Base-by-base conservation (phyloP, 2,329 filamentous ascomycete species). In the Calonectria honghensis region DNA sequence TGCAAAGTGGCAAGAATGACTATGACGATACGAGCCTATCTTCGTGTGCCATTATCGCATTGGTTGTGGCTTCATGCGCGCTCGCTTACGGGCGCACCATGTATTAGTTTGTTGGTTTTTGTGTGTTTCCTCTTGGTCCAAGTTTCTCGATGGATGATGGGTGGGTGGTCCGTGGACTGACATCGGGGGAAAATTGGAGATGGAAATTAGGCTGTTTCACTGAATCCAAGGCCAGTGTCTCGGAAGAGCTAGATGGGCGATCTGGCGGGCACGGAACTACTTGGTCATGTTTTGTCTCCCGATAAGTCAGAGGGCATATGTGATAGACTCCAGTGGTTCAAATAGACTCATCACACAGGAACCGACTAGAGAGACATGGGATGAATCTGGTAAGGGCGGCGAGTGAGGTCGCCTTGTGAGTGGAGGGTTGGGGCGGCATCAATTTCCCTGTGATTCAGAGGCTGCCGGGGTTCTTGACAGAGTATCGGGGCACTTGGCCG, bases 151-250 rank as follows among this genome's bases (percentile, higher is more conserved):
- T 32, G 27, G 27, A n/a, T 52, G 65, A 48, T 24, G 51, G 37
- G 37, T 39, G 20, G 39, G n/a, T 70, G 72, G 72, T 35, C 52
- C 65, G 64, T 75, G 50, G 39, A 65, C 67, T 13, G 20, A 39
- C 27, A 37, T 27, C 29, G 16, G 39, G 68, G 35, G 29, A 71
- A 48, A n/a, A 31, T 54, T 64, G 57, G 37, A 29, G 24, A 68
- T 61, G 54, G 73, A 79, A 73, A 79, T 78, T 79, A 79, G 70
- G 39, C 67, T 77, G 79, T 81, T 81, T 81, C 79, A 81, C 69
- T 75, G 52, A 64, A 41, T 29, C 18, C 20, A 63, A 32, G 31
- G 57, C 50, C 50, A 59, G 41, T 70, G 72, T 70, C 72, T 70
- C 72, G 67, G 50, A 70, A 63, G 52, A 48, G 66, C 67, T 31